Base-by-base conservation (phyloP, 2,329 filamentous ascomycete genomes). In the Cercospora sp. region DNA sequence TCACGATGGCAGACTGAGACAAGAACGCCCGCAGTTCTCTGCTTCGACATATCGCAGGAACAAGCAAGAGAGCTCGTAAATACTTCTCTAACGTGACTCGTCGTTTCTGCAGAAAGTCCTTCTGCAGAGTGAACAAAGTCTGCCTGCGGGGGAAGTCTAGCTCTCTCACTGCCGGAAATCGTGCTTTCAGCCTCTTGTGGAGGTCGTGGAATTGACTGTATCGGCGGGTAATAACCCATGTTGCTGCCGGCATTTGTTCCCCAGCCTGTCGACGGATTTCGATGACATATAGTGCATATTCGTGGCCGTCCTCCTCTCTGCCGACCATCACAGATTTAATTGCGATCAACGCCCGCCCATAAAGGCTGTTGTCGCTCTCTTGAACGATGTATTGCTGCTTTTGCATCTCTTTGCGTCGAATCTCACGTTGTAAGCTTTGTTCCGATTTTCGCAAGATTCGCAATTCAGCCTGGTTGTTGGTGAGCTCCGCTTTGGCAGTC, bases 201-300 rank as follows among this genome's bases (percentile, higher is more conserved):
- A 99, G 87, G 71, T 97, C 94, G 75, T 96, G 93, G 75, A 99
- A 99, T 79, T 98, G 94, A 81, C 93, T 97, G 78, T 99, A 99
- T 72, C 95, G 87, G 66, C 94, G 88, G n/a, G 92, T 91, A 53
- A 99, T 89, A 13, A 90, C 88, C 95, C 95, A 99, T 3, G 92
- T 91, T 0, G 94, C 94, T n/a, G 94, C 93, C 3, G 94, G 92
- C 91, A 98, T 96, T 79, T 96, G 92, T 76, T 98, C 94, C 16
- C 94, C 94, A 1, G 94, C 93, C 75, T 94, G 90, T 67, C 94
- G 87, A 73, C 91, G 90, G 3, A 99, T 94, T 79, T 99, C 94
- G 66, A 99, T 88, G 33, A 96, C 89, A 79, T 97, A 99, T 68
- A 97, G 84, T 8, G 94, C 95, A 77, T 91, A 99, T 77, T 99